These are phyloP conservation scores for Pyrrhoderma noxium DNA, from an alignment of 1,284 basidiomycete species.

Conservation along the genomic window DNA sequence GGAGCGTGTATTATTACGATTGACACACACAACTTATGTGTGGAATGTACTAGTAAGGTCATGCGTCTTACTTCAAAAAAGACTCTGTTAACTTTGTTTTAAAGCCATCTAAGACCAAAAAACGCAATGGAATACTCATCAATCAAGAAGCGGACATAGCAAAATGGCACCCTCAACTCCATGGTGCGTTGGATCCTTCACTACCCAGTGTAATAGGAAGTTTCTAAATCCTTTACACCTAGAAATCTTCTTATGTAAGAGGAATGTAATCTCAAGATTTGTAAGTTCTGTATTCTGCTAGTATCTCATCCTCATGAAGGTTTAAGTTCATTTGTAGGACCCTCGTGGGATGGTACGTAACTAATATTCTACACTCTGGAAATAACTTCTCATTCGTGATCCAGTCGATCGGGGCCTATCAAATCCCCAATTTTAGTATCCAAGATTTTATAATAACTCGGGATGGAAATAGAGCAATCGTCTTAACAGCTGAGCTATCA, in stretches of 20 bases:
- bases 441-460: constrained; percentile 9
- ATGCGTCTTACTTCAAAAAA: not conserved
- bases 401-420: constrained; percentile 5
- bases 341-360: not conserved
- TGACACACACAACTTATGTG: constrained; percentile 9
- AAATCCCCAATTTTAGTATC: constrained; percentile 5
- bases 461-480: constrained; percentile 10
- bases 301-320: not conserved
- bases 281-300: not conserved
- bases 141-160: constrained; percentile 7
- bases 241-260: constrained; percentile 6
- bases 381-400: not conserved
- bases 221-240: not conserved
- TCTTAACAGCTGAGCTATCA: not conserved
- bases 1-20: constrained; percentile 11
- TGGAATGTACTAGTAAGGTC: constrained; percentile 11
- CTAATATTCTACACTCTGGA: too few relatives aligned
- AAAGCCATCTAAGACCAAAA: constrained; percentile 3
- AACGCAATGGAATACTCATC: constrained; percentile 5
- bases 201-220: too few relatives aligned
- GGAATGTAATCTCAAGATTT: constrained; percentile 6
- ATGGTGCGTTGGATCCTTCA: not conserved
- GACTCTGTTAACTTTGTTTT: not conserved
- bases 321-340: not conserved
- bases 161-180: constrained; percentile 9